These are phyloP conservation scores for Ophiostoma sp. DNA, from an alignment of 2,329 filamentous ascomycete species.

Conservation along the genomic window DNA sequence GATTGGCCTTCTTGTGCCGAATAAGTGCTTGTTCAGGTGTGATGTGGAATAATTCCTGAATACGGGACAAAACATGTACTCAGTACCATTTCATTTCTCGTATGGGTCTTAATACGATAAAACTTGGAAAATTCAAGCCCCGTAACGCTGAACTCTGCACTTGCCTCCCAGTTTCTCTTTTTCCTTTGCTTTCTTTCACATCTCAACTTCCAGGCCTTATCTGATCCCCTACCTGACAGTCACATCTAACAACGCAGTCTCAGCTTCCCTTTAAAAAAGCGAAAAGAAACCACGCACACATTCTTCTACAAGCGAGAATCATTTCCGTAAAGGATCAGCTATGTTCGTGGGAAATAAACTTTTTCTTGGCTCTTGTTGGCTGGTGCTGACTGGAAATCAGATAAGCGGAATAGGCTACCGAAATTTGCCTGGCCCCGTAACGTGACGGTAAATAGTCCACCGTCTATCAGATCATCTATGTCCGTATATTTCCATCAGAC, in stretches of 20 bases:
- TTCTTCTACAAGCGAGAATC: background rate
- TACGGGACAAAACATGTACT: background rate
- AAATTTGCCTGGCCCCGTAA: background rate
- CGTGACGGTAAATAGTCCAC: background rate
- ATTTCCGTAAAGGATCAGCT: background rate
- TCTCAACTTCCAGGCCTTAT: background rate
- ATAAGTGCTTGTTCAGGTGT: background rate
- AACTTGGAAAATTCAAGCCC: background rate
- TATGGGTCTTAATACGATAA: background rate
- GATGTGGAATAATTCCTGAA: background rate
- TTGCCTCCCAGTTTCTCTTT: background rate
- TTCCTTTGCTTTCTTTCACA: background rate
- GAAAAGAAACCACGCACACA: background rate
- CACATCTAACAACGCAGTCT: too few species aligned
- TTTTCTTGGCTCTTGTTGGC: constrained; percentile 2
- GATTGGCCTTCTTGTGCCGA: background rate
- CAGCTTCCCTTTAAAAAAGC: background rate
- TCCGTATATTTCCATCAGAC: background rate
- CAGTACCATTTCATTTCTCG: background rate
- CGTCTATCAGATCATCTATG: background rate
- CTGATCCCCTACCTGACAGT: too few species aligned
- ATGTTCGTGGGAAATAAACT: background rate
- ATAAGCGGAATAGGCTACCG: background rate
- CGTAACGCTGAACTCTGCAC: background rate
- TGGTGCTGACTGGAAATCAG: background rate